Base-by-base conservation (phyloP, 805 yeast genomes). In the Metschnikowia sp. region DNA sequence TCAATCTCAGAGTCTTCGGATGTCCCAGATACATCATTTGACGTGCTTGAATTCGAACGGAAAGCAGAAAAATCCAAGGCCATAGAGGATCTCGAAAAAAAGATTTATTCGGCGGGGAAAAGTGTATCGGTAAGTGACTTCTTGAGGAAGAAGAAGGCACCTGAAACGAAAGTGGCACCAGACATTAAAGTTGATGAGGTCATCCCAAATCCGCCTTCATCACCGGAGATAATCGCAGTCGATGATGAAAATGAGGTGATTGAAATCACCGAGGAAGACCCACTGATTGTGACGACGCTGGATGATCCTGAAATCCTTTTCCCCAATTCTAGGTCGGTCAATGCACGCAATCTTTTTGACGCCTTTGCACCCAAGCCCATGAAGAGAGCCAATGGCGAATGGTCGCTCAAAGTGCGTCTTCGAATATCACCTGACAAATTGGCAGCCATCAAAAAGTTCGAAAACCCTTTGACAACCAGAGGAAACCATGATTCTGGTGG, bases 341-440 rank as follows among this genome's bases (percentile, higher is more conserved):
- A 36, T 36, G 56, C 54, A 29, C 44, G 45, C 15, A 40, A 51
- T 29, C 26, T 53, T 19, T 53, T 53, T 34, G 48, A 42, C 36
- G 44, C 53, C 3, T 47, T 52, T 42, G 53, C 44, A 9, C 51
- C 55, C 19, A 48, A 49, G 30, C 42, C 43, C 15, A 13, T 11
- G 5, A 48, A 38, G 15, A 54, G 43, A 18, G 18, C 44, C 10
- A 52, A 50, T 34, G 59, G 57, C 32, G 44, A 36, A 8, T 52
- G 54, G 56, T 39, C 57, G 1, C 36, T 52, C 31, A 54, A 51
- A 32, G 57, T 52, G 2, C 39, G 49, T 4, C 48, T 56, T 10
- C 44, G 59, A 37, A 41, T 72, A 7, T 50, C 58, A 28, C 56
- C 68, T 6, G 54, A 39, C 2, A 60, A 52, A 4, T 53, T 70